These are phyloP conservation scores for Suaeda aralocaspica DNA, from an alignment of 148 eudicot species.

Conservation along the genomic window DNA sequence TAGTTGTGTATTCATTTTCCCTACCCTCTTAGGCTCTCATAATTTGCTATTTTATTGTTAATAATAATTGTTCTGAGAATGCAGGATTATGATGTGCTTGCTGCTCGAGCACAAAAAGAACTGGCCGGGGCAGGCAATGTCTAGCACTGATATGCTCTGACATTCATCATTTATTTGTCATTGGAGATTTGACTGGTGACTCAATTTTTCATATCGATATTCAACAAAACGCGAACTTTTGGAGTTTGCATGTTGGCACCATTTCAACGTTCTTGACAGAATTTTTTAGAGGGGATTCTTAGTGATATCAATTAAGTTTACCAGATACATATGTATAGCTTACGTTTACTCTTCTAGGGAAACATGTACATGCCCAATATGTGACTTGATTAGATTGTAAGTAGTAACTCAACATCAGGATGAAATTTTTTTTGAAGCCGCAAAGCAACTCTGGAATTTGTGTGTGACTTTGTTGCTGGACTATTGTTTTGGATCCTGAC, in stretches of 20 bases:
- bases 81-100: slow-evolving; percentile 66
- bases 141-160: slow-evolving; percentile 15
- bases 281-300: neutral
- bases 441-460: neutral
- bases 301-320: neutral
- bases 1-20: neutral
- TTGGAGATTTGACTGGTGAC: neutral
- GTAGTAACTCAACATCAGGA: slow-evolving; percentile 1
- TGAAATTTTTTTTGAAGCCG: neutral
- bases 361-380: neutral
- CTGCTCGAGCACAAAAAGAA: slow-evolving; percentile 37
- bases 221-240: neutral
- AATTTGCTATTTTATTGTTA: neutral
- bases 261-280: slow-evolving; percentile 1
- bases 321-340: slow-evolving; percentile 14
- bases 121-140: slow-evolving; percentile 47
- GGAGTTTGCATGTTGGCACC: neutral
- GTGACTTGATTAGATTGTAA: slow-evolving; percentile 8
- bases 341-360: neutral
- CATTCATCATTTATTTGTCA: neutral
- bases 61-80: neutral
- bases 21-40: neutral
- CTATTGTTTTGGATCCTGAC: too few species aligned
- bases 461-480: neutral
- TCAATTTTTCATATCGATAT: neutral